phyloP scores from a whole-genome alignment of 192 early-diverging fungal genomes.

The Coemansia sp. region DNA sequence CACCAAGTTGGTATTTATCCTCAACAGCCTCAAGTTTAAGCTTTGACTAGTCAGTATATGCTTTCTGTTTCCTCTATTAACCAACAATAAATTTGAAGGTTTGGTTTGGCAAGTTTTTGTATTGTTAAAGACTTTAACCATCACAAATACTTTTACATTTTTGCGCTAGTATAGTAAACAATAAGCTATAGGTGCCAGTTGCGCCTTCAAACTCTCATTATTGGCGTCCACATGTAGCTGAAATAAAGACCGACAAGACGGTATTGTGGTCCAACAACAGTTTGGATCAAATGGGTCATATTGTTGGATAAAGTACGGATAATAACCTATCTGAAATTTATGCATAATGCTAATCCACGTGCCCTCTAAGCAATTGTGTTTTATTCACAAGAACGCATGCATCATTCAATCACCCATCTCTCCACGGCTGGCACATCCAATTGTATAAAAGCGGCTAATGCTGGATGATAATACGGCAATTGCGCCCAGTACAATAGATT shows the following conservation, averaged over 20 bases:
- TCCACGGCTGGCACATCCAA: neutral
- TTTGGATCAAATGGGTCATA: neutral
- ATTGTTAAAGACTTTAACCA: too few relatives aligned
- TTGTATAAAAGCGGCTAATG: neutral
- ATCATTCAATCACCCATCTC: neutral
- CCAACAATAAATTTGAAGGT: too few relatives aligned
- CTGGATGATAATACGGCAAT: neutral
- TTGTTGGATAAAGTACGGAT: neutral
- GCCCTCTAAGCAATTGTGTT: neutral
- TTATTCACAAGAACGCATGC: neutral
- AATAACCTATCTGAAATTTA: neutral
- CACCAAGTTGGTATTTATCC: too few relatives aligned
- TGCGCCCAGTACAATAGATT: neutral
- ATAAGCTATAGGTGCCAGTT: neutral
- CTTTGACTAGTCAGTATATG: too few relatives aligned
- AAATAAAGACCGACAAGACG: neutral
- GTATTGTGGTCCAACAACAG: neutral
- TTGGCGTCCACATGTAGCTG: neutral
- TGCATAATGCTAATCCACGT: conserved; percentile 3
- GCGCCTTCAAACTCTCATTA: neutral
- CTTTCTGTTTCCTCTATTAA: too few relatives aligned
- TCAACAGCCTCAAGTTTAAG: too few relatives aligned
- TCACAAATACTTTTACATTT: too few relatives aligned
- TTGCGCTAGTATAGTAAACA: neutral
- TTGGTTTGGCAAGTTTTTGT: too few relatives aligned